Evolutionary conservation across 345 rosid genomes (phyloP).

Genomic region (Gossypium turneri): DNA sequence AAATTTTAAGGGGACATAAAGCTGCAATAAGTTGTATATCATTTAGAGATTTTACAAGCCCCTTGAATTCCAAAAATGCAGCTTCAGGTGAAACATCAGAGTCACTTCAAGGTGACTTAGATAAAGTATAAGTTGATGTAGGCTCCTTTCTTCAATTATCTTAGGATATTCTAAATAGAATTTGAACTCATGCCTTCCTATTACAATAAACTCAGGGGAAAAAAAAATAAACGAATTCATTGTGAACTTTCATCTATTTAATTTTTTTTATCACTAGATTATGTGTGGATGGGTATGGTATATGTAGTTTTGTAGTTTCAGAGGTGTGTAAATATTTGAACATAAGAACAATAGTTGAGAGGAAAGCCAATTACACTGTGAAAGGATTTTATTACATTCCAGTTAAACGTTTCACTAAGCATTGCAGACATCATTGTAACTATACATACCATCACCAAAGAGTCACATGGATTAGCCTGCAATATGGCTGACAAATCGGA

Average conservation of each 20-base stretch:
- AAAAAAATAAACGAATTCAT: too few species aligned
- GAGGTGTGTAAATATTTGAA: too few species aligned
- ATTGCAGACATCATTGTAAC: too few species aligned
- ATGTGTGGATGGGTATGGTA: too few species aligned
- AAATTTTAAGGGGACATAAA: slow-evolving; percentile 44
- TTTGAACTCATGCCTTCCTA: background rate
- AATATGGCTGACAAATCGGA: slow-evolving; percentile 26
- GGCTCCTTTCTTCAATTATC: background rate
- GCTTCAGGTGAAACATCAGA: slow-evolving; percentile 6
- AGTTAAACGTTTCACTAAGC: too few species aligned
- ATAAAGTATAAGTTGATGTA: slow-evolving; percentile 12
- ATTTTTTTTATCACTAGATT: too few species aligned
- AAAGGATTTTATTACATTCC: too few species aligned
- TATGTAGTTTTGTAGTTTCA: too few species aligned
- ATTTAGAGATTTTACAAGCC: slow-evolving; percentile 40
- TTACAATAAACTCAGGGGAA: background rate
- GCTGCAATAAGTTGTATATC: slow-evolving; percentile 52
- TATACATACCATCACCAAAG: too few species aligned
- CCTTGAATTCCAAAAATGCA: background rate
- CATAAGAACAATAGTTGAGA: too few species aligned
- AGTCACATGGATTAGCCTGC: slow-evolving; percentile 32
- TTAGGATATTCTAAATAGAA: background rate
- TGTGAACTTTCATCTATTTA: too few species aligned
- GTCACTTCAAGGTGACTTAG: slow-evolving; percentile 3
- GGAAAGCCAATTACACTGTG: too few species aligned